Conservation (phyloP, 768 basidiomycete species). For the Boletus rex-veris region DNA sequence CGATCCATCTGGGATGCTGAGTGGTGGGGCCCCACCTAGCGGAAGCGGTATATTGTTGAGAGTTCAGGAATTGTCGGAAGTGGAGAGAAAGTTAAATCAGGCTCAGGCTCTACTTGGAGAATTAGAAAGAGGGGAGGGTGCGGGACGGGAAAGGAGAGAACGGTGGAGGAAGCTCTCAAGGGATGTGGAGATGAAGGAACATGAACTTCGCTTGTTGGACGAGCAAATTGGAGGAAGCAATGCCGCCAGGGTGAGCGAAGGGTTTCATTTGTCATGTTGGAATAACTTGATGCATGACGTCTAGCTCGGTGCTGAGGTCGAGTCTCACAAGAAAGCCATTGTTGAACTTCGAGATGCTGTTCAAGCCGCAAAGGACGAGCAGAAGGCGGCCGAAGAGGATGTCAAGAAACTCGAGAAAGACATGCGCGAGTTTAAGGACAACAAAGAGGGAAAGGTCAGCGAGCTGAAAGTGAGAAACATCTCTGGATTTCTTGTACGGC, state of each 20-base stretch:
- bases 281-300: neutral
- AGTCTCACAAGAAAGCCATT: constrained; percentile 63
- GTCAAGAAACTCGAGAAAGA: constrained; percentile 89
- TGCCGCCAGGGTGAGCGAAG: constrained; percentile 69
- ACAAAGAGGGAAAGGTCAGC: constrained; percentile 95
- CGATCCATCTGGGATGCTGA: constrained; percentile 91
- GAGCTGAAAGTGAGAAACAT: constrained; percentile 72
- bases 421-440: constrained; percentile 98
- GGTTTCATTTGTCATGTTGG: neutral
- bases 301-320: constrained; percentile 83
- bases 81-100: constrained; percentile 56
- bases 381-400: constrained; percentile 72
- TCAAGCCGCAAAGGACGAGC: constrained; percentile 68
- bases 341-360: constrained; percentile 53
- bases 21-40: constrained; percentile 84
- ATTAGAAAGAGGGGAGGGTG: constrained; percentile 55
- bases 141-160: constrained; percentile 50
- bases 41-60: constrained; percentile 71
- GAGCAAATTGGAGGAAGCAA: constrained; percentile 88
- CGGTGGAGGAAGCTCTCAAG: constrained; percentile 57
- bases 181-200: constrained; percentile 86
- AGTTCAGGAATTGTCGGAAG: constrained; percentile 76
- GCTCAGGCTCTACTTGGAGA: constrained; percentile 45
- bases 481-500: neutral
- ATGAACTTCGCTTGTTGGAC: constrained; percentile 77